Evolutionary conservation across 768 basidiomycete genomes (phyloP).

Genomic region (Macrolepiota fuliginosa): DNA sequence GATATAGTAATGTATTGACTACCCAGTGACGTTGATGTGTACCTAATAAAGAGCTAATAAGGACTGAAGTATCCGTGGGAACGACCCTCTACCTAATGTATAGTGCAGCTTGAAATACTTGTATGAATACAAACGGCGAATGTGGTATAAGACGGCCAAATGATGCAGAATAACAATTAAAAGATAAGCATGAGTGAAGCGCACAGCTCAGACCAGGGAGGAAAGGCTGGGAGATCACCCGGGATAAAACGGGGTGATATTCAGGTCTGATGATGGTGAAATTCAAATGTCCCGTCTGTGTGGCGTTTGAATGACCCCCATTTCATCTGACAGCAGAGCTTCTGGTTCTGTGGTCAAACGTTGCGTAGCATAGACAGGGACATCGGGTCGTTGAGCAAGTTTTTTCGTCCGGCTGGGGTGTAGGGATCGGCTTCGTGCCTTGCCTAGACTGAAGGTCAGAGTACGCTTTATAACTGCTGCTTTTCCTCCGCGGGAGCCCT

Average conservation of each 20-base stretch:
- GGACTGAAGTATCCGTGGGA: neutral
- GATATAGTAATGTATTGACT: neutral
- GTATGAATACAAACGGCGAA: neutral
- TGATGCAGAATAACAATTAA: neutral
- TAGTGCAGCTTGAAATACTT: neutral
- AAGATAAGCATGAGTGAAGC: neutral
- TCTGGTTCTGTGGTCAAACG: slow-evolving; percentile 43
- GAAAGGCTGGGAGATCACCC: no score
- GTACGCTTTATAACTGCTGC: neutral
- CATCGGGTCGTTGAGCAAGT: neutral
- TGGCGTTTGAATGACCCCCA: neutral
- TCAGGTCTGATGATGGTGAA: neutral
- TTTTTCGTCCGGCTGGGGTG: slow-evolving; percentile 2
- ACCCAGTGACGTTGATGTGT: neutral
- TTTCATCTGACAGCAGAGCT: slow-evolving; percentile 19
- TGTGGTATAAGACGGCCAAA: neutral
- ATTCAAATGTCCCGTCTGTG: neutral
- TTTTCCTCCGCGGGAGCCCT: slow-evolving; percentile 1
- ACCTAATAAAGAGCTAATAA: neutral
- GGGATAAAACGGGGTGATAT: neutral
- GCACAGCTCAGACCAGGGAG: no score
- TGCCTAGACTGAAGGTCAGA: neutral
- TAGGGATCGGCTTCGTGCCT: neutral
- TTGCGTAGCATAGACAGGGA: slow-evolving; percentile 19
- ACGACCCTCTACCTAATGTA: neutral